These are phyloP conservation scores for Geotrichum aggregatum DNA, from an alignment of 1,139 yeast species.

Conservation along the genomic window DNA sequence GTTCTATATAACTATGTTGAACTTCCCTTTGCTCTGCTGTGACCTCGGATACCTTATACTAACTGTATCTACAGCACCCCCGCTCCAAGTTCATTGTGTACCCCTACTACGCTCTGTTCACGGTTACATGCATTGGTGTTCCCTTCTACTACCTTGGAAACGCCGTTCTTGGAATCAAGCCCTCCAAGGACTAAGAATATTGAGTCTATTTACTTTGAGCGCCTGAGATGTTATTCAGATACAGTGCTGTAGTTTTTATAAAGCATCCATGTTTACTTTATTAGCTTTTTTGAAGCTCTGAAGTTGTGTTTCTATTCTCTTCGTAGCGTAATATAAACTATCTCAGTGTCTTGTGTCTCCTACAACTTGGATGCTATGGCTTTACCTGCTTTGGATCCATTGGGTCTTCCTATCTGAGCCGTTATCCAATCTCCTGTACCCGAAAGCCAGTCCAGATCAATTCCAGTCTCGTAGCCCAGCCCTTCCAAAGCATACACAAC, in stretches of 20 bases:
- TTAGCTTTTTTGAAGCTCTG: background rate
- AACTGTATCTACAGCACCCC: too few relatives aligned
- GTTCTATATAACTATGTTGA: too few relatives aligned
- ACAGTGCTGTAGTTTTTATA: too few relatives aligned
- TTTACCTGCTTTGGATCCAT: constrained; percentile 36
- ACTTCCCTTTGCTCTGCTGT: too few relatives aligned
- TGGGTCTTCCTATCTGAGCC: constrained; percentile 29
- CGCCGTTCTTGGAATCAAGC: constrained; percentile 43
- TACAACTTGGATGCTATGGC: constrained; percentile 26
- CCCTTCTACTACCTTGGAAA: constrained; percentile 76
- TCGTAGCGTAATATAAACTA: background rate
- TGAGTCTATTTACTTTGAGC: too few relatives aligned
- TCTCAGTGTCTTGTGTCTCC: background rate
- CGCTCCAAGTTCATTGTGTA: constrained; percentile 77
- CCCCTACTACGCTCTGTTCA: constrained; percentile 86
- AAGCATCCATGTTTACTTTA: background rate
- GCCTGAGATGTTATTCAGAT: too few relatives aligned
- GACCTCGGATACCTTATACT: too few relatives aligned
- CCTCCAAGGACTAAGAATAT: constrained; percentile 5
- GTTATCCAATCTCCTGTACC: constrained; percentile 37
- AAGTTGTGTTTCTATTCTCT: background rate
- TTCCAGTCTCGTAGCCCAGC: constrained; percentile 37
- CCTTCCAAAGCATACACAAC: constrained; percentile 39
- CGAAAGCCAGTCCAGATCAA: constrained; percentile 32
- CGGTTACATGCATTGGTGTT: constrained; percentile 59